Evolutionary conservation across 2,329 filamentous ascomycete species (phyloP).

Genomic region (Colletotrichum spinosum): DNA sequence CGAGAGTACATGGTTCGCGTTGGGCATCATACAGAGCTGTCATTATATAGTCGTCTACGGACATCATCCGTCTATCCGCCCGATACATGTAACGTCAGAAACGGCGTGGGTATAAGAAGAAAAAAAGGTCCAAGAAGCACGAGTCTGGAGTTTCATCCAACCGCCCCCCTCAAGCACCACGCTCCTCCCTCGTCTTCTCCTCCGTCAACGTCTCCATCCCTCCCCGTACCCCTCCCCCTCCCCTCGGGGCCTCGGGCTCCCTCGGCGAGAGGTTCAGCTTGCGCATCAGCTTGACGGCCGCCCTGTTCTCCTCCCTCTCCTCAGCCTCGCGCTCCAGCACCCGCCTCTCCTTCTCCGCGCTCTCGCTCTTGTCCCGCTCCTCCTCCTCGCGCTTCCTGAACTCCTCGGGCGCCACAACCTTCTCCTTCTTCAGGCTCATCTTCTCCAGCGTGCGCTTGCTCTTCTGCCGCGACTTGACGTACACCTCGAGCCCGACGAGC

Average conservation of each 20-base stretch:
- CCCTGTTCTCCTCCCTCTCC: slow-evolving; percentile 51
- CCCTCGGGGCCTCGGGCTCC: slow-evolving; percentile 42
- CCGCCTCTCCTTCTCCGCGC: slow-evolving; percentile 63
- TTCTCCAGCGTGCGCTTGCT: slow-evolving; percentile 67
- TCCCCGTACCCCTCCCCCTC: slow-evolving; percentile 38
- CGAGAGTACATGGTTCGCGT: no score
- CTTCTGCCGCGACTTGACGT: slow-evolving; percentile 75
- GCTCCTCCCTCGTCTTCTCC: slow-evolving; percentile 25
- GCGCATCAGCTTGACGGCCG: slow-evolving; percentile 50
- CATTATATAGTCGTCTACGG: no score
- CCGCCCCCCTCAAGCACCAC: not conserved
- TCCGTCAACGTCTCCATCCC: slow-evolving; percentile 27
- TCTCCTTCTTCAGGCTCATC: slow-evolving; percentile 65
- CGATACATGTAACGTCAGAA: no score
- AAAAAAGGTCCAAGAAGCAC: no score
- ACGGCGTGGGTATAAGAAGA: no score
- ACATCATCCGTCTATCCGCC: no score
- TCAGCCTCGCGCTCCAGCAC: slow-evolving; percentile 53
- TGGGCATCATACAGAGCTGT: no score
- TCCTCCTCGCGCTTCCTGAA: slow-evolving; percentile 68
- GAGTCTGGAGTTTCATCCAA: no score
- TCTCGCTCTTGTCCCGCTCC: slow-evolving; percentile 69
- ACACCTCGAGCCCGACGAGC: slow-evolving; percentile 84
- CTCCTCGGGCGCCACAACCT: slow-evolving; percentile 71
- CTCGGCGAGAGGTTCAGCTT: slow-evolving; percentile 52